Evolutionary conservation across 164 flowering plant species (phyloP).

Genomic region (Macadamia integrifolia): DNA sequence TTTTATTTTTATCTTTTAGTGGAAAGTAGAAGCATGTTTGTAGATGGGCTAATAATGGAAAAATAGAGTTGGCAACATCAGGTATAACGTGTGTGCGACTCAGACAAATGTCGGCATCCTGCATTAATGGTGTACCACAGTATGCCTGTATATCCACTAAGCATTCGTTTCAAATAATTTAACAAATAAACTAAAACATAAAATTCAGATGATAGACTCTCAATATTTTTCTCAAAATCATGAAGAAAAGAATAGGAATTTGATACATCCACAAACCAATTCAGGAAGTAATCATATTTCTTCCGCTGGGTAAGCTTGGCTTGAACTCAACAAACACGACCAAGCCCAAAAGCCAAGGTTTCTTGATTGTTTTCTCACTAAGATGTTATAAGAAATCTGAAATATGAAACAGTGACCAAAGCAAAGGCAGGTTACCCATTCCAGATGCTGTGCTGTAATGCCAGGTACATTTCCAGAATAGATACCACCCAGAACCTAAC

Average conservation of each 20-base stretch:
- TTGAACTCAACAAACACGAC: not conserved
- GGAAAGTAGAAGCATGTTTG: too few relatives aligned
- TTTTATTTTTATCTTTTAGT: too few relatives aligned
- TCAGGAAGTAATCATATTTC: not conserved
- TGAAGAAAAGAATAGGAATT: not conserved
- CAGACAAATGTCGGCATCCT: not conserved
- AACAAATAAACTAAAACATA: not conserved
- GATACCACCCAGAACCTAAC: constrained; percentile 83
- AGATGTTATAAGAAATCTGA: not conserved
- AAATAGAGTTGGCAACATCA: too few relatives aligned
- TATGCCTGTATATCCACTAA: not conserved
- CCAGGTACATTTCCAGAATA: constrained; percentile 78
- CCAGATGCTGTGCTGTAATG: constrained; percentile 91
- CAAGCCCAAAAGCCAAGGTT: not conserved
- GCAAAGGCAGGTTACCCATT: constrained; percentile 59
- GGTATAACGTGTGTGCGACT: not conserved
- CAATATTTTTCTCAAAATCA: not conserved
- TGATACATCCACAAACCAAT: not conserved
- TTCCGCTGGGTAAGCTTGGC: not conserved
- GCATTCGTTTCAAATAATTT: too few relatives aligned
- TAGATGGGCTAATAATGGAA: too few relatives aligned
- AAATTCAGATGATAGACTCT: not conserved
- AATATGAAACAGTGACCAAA: not conserved
- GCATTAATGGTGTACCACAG: not conserved
- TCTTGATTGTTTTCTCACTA: not conserved